Conservation (phyloP, 208 protist species). For the Acanthamoeba royreba region DNA sequence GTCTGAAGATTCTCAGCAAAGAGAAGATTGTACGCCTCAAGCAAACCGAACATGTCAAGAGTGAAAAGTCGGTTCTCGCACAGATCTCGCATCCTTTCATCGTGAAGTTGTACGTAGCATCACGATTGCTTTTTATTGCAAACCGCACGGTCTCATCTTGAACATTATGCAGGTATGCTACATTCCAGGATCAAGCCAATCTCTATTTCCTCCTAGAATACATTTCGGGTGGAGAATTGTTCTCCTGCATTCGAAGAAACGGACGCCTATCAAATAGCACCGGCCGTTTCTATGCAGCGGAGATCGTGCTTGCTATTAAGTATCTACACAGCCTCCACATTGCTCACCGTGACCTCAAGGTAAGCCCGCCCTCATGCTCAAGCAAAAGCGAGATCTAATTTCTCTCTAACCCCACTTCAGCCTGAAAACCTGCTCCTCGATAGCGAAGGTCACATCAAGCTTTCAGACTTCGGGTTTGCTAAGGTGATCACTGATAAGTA, state of each 20-base stretch:
- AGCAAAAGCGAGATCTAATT: conserved; percentile 64
- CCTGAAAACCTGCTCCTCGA: conserved; percentile 98
- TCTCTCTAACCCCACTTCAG: conserved; percentile 90
- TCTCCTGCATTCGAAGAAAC: conserved; percentile 65
- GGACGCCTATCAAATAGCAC: neutral
- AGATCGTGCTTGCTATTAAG: conserved; percentile 22
- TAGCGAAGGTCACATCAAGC: conserved; percentile 93
- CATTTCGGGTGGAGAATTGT: conserved; percentile 85
- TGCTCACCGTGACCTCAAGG: conserved; percentile 32
- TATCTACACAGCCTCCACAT: conserved; percentile 41
- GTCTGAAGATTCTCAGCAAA: conserved; percentile 84
- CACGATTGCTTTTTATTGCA: neutral
- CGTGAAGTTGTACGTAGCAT: conserved; percentile 72
- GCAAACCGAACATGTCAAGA: conserved; percentile 88
- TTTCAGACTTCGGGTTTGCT: conserved; percentile 95
- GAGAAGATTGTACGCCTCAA: conserved; percentile 77
- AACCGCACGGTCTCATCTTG: neutral
- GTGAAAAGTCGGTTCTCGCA: conserved; percentile 85
- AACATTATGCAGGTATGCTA: conserved; percentile 29
- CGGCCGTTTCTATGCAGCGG: conserved; percentile 29
- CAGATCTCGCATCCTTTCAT: conserved; percentile 83
- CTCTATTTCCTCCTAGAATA: conserved; percentile 87
- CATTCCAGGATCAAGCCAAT: conserved; percentile 79
- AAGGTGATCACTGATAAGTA: conserved; percentile 70
- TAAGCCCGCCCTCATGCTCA: conserved; percentile 2